Conservation (phyloP, 805 yeast species). For the Yamadazyma tumulicola region DNA sequence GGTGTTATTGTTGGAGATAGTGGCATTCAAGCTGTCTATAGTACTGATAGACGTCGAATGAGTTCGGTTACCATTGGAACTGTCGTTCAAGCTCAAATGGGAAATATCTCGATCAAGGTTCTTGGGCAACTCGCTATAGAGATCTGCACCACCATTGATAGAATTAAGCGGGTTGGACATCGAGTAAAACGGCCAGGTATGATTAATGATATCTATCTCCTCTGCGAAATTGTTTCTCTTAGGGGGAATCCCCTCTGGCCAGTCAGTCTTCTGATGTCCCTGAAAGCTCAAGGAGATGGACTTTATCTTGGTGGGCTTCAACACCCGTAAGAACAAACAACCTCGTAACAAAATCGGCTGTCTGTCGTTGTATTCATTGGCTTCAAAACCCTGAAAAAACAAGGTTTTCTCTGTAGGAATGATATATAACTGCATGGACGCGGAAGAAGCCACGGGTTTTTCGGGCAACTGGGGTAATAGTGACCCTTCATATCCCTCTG, state of each 20-base stretch:
- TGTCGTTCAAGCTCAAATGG: conserved; percentile 31
- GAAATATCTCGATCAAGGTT: conserved; percentile 29
- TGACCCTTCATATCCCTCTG: conserved; percentile 11
- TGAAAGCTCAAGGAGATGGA: conserved; percentile 56
- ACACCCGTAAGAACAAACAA: conserved; percentile 61
- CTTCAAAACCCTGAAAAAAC: conserved; percentile 78
- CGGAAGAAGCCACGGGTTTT: conserved; percentile 57
- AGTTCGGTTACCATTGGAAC: conserved; percentile 17
- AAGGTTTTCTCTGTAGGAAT: conserved; percentile 77
- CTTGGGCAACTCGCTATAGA: conserved; percentile 28
- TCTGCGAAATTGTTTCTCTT: conserved; percentile 68
- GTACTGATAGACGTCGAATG: conserved; percentile 7
- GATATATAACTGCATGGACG: conserved; percentile 66
- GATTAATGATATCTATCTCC: conserved; percentile 61
- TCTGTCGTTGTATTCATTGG: conserved; percentile 55
- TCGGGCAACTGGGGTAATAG: conserved; percentile 48
- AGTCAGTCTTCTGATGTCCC: conserved; percentile 77
- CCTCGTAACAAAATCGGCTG: conserved; percentile 86
- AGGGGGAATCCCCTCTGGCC: conserved; percentile 99
- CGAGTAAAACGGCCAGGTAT: conserved; percentile 86
- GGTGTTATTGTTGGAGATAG: conserved; percentile 3
- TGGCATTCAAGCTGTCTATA: background rate
- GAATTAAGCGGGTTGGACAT: conserved; percentile 17
- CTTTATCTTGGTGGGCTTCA: conserved; percentile 71
- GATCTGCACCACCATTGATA: conserved; percentile 46